These are phyloP conservation scores for Yarrowia divulgata DNA, from an alignment of 805 yeast species.

Conservation along the genomic window DNA sequence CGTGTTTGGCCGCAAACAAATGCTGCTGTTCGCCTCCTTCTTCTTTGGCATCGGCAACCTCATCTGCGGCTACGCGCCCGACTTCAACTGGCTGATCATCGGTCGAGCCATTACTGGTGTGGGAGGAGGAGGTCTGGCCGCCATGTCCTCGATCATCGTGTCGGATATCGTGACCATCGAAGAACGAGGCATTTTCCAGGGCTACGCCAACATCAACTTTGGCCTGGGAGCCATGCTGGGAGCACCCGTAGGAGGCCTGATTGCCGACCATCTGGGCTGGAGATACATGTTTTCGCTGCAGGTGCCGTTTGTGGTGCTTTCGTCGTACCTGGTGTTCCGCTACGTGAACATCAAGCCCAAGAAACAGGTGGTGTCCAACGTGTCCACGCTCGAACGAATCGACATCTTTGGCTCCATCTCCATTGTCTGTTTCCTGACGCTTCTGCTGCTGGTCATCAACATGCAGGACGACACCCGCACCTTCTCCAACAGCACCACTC, in stretches of 20 bases:
- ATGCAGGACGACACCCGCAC: conserved; percentile 64
- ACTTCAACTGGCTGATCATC: conserved; percentile 65
- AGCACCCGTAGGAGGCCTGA: conserved; percentile 64
- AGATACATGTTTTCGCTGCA: conserved; percentile 56
- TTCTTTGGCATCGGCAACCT: conserved; percentile 59
- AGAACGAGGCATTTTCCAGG: conserved; percentile 82
- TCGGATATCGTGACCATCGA: conserved; percentile 80
- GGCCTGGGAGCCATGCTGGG: conserved; percentile 81
- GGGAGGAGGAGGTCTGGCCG: conserved; percentile 87
- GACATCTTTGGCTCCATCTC: conserved; percentile 60
- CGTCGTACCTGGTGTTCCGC: conserved; percentile 47
- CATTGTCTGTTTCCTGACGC: conserved; percentile 54
- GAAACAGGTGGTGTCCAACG: conserved; percentile 47
- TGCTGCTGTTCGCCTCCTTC: conserved; percentile 54
- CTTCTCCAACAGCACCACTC: conserved; percentile 57
- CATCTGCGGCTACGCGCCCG: conserved; percentile 61
- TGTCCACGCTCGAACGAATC: conserved; percentile 53
- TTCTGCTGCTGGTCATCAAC: conserved; percentile 58
- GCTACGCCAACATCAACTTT: conserved; percentile 75
- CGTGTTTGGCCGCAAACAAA: conserved; percentile 51
- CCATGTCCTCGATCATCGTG: conserved; percentile 77
- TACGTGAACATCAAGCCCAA: conserved; percentile 51
- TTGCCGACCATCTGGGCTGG: conserved; percentile 68
- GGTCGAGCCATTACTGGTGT: conserved; percentile 84
- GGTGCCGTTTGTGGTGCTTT: conserved; percentile 54